Evolutionary conservation across 108 stramenopile species (phyloP), one percentile per base, ranked within the genome.

Genomic region (Mayamaea pseudoterrestris): DNA sequence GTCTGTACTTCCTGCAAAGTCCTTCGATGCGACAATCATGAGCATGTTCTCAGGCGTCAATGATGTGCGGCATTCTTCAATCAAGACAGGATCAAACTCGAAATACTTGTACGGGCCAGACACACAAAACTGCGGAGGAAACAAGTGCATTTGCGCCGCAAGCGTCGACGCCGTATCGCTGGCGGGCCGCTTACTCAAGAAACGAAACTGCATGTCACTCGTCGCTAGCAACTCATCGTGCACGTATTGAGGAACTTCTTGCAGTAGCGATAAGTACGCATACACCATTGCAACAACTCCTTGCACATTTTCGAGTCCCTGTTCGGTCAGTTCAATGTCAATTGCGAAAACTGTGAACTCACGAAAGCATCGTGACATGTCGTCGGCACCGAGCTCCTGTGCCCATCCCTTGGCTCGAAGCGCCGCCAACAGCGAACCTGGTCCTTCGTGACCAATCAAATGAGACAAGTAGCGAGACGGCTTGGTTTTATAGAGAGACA

Each of bases 371-470:
- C 54, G 36, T 2, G 56, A 45, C 9, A 30, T 21, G 32, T 66
- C 68, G 47, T 76, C 78, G 22, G 81, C 71, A 22, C 60, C 68
- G 23, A 90, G 65, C 13, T 73, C 79, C 24, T 80, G 71, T 0
- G 77, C 88, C 69, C 76, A 84, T 53, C 66, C 71, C 27, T 54
- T 32, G 5, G 27, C 17, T 56, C 80, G 83, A 13, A 86, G 50
- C 13, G 67, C 48, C 22, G 58, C 31, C 32, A 91, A 50, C 30
- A 91, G 60, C 16, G 67, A 68, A 14, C 89, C 89, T 18, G 50
- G 58, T 16, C 76, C 68, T 65, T 91, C 89, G 47, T 91, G 83
- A 11, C 89, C 89, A 17, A 91, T 42, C 29, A 91, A 67, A 49
- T 85, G 82, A 35, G 61, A 57, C 5, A 91, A 21, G 63, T 80